Base-by-base conservation (phyloP, 371 early-diverging fungal genomes). In the Saksenaea vasiformis region DNA sequence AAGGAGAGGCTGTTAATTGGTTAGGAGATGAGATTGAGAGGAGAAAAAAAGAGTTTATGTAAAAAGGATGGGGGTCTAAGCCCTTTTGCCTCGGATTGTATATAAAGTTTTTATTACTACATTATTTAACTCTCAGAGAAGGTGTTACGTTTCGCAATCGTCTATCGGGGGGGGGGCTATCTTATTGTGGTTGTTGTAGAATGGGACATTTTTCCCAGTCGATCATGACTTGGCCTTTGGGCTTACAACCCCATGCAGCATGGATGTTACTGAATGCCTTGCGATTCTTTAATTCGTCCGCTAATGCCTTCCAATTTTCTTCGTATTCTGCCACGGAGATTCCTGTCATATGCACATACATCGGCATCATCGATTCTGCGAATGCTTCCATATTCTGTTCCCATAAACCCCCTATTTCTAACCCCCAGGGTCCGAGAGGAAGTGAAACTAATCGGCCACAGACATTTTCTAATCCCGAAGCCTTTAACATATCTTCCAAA, bases 401-500 rank as follows among this genome's bases (percentile, higher is more conserved):
- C 77, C 77, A 76, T 9, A 76, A 39, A 3, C 54, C 51, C 8
- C 74, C 74, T n/a, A 74, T 56, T 56, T 74, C 74, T 47, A 69
- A 57, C n/a, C 74, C 74, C 74, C 74, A 74, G 28, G 68, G 60
- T 37, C 74, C 74, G 22, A 69, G 27, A n/a, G 74, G 74, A n/a
- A 74, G 55, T 7, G 71, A 74, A 0, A 74, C 65, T 9, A 60
- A 59, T 26, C 54, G 60, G n/a, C 56, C 24, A 5, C 41, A 27
- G 7, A 74, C 62, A 28, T 74, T 67, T 37, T 44, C 44, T 56
- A 71, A 56, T 14, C 72, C 72, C 1, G 44, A 31, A 0, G 60
- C 60, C 37, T 60, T 43, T 22, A 74, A 35, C 8, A 66, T 19
- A 15, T 74, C 64, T 0, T 53, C 13, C 22, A 74, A 22, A 22